Evolutionary conservation across 106 monocot species (phyloP).

Genomic region (Dioscorea dumetorum): DNA sequence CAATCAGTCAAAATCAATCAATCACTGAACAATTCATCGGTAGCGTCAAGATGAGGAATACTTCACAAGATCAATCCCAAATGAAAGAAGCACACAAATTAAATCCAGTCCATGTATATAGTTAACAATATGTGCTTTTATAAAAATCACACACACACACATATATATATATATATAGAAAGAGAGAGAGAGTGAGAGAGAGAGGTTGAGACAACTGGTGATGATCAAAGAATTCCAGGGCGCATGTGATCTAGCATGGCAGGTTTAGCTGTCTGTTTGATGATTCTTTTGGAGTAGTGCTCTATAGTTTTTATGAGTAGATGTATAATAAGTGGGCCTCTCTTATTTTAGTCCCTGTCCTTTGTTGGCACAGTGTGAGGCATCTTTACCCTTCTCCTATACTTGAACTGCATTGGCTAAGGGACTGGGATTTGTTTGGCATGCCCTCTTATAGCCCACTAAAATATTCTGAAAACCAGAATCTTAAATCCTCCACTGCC

Average conservation of each 20-base stretch:
- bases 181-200: no score
- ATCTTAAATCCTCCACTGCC: slow-evolving; percentile 26
- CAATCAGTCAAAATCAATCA: no score
- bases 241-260: slow-evolving; percentile 35
- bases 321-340: slow-evolving; percentile 15
- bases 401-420: slow-evolving; percentile 18
- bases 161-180: no score
- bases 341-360: slow-evolving; percentile 23
- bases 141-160: no score
- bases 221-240: slow-evolving; percentile 31
- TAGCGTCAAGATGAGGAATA: no score
- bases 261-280: slow-evolving; percentile 32
- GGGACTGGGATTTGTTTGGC: slow-evolving; percentile 42
- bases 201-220: slow-evolving; percentile 18
- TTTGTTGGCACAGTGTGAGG: slow-evolving; percentile 35
- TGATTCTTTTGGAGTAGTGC: slow-evolving; percentile 25
- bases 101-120: no score
- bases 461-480: slow-evolving; percentile 27
- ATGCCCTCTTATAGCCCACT: slow-evolving; percentile 29
- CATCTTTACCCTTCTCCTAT: slow-evolving; percentile 31
- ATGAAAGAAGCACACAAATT: no score
- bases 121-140: no score
- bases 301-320: slow-evolving; percentile 9
- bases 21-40: no score
- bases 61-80: no score